phyloP scores from a whole-genome alignment of 306 rosid genomes.

The Rosa multiflora region DNA sequence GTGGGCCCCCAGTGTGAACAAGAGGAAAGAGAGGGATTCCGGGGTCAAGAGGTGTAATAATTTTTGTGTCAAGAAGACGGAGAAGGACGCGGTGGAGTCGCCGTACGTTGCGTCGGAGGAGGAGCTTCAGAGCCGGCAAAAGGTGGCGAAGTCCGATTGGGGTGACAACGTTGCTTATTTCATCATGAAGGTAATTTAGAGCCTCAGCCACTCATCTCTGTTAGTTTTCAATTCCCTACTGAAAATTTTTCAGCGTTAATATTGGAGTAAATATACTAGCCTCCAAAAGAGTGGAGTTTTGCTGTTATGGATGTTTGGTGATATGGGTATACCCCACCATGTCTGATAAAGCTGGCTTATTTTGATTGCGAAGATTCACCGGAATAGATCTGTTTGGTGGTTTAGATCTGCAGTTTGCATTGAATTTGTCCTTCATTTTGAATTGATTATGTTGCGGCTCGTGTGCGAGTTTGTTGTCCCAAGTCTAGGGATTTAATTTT shows the following conservation, averaged over 20 bases:
- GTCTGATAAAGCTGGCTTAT: background rate
- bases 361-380: constrained; percentile 5
- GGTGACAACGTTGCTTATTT: constrained; percentile 75
- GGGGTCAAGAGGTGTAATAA: constrained; percentile 37
- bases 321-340: background rate
- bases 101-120: constrained; percentile 57
- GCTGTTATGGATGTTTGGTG: background rate
- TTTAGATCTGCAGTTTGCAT: constrained; percentile 8
- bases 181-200: constrained; percentile 66
- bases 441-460: background rate
- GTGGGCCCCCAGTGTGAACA: constrained; percentile 28
- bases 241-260: background rate
- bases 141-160: constrained; percentile 38
- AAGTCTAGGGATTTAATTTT: constrained; percentile 18
- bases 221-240: background rate
- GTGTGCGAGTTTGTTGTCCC: background rate
- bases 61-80: constrained; percentile 63
- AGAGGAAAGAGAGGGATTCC: constrained; percentile 43
- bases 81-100: constrained; percentile 47
- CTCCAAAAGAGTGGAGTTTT: background rate
- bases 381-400: constrained; percentile 17
- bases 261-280: background rate
- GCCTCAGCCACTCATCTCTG: background rate
- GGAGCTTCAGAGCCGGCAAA: constrained; percentile 27
- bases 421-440: background rate